Base-by-base conservation (phyloP, 2,329 filamentous ascomycete species). In the Talaromyces albobiverticillius region DNA sequence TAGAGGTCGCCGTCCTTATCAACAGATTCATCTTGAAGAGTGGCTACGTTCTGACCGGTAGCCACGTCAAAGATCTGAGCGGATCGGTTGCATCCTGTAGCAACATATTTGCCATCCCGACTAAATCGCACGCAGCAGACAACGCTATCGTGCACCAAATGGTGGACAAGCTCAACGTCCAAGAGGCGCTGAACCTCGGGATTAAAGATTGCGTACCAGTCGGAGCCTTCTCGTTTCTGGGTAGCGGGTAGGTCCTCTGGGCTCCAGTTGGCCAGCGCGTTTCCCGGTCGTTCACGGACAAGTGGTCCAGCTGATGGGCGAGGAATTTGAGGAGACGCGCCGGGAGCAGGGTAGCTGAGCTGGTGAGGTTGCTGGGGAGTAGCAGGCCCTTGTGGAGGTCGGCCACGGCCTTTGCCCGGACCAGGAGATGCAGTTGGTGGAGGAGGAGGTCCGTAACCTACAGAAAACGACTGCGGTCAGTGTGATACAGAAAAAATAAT, bases 41-140 rank as follows among this genome's bases (percentile, higher is more conserved):
- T 87, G 61, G 90, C 94, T 51, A 97, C 85, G 71, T 93, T 94
- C 62, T 90, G 84, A 53, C 94, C 94, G 14, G 84, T 88, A 64
- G 84, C 81, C 40, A 97, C 93, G 61, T 99, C 94, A 71, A 94
- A 99, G 64, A 99, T 99, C 74, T 97, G 93, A n/a, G 94, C 94
- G n/a, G 91, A 96, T 60, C 92, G 82, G 74, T 99, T 99, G 80
- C 94, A 97, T 41, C 94, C 94, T 4, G 94, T 99, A 7, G 94
- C 94, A 53, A 99, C 89, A 63, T 90, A 96, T 68, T 95, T 92
- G 62, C 94, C 94, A 67, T 99, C 94, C 53, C 89, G 84, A 70
- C 93, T 97, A 79, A 99, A 99, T 55, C 94, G 84, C 32, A 99
- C 94, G 70, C 94, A 99, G 81, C 94, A 99, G 1, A 99, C 94